A percentile compares a stretch with the other conserved stretches of the same genome.
Evolutionary conservation across 2,329 filamentous ascomycete species (phyloP).

Genomic region (Fusarium sp.): DNA sequence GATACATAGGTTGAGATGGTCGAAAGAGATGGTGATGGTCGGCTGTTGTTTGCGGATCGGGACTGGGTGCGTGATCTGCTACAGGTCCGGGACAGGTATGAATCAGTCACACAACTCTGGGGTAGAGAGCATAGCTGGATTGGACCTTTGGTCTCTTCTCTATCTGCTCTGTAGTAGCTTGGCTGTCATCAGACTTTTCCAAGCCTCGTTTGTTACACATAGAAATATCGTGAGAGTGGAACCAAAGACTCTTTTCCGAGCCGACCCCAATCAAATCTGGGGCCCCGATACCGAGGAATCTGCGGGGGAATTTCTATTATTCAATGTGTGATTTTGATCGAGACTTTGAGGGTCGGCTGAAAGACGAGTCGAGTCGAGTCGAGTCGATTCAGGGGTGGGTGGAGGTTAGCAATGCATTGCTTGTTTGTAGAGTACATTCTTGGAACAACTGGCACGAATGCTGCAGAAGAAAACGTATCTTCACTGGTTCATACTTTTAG

Average conservation of each 20-base stretch:
- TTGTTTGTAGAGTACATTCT: no score
- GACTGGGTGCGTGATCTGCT: not conserved
- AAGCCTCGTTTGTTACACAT: not conserved
- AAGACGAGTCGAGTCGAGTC: no score
- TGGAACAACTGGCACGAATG: no score
- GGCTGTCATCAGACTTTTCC: not conserved
- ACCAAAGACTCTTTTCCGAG: not conserved
- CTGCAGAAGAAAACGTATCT: no score
- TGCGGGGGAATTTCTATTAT: slow-evolving; percentile 44
- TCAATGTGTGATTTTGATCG: not conserved
- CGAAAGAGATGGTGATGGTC: not conserved
- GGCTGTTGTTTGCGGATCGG: not conserved
- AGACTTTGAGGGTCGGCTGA: slow-evolving; percentile 2
- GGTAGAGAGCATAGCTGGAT: not conserved
- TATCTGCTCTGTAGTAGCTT: no score
- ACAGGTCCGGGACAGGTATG: not conserved
- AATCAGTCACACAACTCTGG: not conserved
- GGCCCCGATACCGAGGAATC: slow-evolving; percentile 10
- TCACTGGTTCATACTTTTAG: no score
- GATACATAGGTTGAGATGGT: no score
- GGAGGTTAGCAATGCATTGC: no score
- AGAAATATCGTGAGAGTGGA: slow-evolving; percentile 7
- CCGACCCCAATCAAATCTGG: slow-evolving; percentile 14
- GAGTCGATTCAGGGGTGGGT: no score
- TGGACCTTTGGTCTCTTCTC: not conserved